Percentiles rank a stretch among this genome's conserved stretches.
These are phyloP conservation scores for Neofusicoccum parvum DNA, from an alignment of 2,329 filamentous ascomycete genomes.

Conservation along the genomic window DNA sequence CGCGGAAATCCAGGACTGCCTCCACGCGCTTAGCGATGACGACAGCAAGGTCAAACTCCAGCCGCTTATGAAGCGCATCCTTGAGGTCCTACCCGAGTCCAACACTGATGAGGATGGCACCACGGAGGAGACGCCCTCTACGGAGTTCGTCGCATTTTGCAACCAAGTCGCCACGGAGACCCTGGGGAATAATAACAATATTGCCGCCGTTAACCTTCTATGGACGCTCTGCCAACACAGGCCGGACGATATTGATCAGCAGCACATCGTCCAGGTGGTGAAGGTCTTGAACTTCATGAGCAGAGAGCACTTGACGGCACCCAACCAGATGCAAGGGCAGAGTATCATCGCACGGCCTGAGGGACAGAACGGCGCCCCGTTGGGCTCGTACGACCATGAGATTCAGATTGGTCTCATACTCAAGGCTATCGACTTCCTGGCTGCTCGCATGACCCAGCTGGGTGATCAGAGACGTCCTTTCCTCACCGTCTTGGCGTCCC, in stretches of 20 bases:
- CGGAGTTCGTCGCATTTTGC: slow-evolving; percentile 83
- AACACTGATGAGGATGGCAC: slow-evolving; percentile 82
- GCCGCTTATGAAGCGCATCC: slow-evolving; percentile 76
- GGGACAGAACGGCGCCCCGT: slow-evolving; percentile 57
- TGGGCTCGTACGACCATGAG: slow-evolving; percentile 77
- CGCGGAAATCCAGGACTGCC: slow-evolving; percentile 88
- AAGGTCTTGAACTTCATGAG: slow-evolving; percentile 86
- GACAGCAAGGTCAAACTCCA: slow-evolving; percentile 66
- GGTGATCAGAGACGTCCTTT: slow-evolving; percentile 91
- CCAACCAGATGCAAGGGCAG: slow-evolving; percentile 49
- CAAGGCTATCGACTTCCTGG: slow-evolving; percentile 91
- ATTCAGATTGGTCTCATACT: slow-evolving; percentile 90
- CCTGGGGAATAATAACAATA: slow-evolving; percentile 76
- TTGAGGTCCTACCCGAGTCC: slow-evolving; percentile 83
- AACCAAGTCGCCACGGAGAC: slow-evolving; percentile 86
- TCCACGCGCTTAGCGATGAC: slow-evolving; percentile 74
- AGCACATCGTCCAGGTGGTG: slow-evolving; percentile 85
- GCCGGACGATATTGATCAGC: slow-evolving; percentile 77
- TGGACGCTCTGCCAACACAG: slow-evolving; percentile 89
- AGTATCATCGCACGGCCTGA: slow-evolving; percentile 52
- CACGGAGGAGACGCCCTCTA: slow-evolving; percentile 73
- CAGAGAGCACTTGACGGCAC: slow-evolving; percentile 80
- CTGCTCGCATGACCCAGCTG: slow-evolving; percentile 87
- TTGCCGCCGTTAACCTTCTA: slow-evolving; percentile 87
- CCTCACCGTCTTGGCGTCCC: slow-evolving; percentile 87